A percentile compares a stretch with the other conserved stretches of the same genome.
Conservation (phyloP, 2,329 filamentous ascomycete genomes). For the Trichoderma aggressivum region DNA sequence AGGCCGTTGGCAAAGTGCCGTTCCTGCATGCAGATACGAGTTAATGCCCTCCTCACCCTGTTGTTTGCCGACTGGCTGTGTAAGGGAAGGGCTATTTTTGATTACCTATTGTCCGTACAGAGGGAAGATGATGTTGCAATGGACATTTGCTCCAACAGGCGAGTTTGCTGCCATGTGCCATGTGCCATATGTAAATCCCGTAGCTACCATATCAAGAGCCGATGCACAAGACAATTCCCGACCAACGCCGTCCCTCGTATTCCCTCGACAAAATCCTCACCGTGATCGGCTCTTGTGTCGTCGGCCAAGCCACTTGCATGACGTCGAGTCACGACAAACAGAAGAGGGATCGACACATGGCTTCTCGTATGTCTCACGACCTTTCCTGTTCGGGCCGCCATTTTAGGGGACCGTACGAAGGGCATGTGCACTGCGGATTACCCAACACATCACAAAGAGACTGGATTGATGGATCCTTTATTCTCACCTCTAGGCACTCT, state of each 20-base stretch:
- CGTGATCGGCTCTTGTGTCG: neutral
- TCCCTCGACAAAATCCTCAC: neutral
- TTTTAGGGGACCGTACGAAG: neutral
- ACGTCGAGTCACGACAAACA: neutral
- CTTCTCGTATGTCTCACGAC: slow-evolving; percentile 6
- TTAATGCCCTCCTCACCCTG: neutral
- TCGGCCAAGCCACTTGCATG: slow-evolving; percentile 2
- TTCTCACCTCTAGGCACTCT: neutral
- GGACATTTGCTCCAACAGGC: neutral
- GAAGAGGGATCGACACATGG: neutral
- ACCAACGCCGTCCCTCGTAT: neutral
- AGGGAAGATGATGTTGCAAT: neutral
- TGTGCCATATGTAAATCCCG: neutral
- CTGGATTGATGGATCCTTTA: neutral
- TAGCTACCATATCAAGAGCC: neutral
- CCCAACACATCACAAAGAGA: neutral
- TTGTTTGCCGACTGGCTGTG: neutral
- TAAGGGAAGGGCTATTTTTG: neutral
- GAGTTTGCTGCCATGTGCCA: neutral
- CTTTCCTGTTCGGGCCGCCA: neutral
- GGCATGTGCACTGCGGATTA: neutral
- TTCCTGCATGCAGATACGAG: slow-evolving; percentile 12
- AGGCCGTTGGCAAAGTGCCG: neutral
- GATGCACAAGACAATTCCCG: neutral
- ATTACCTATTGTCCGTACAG: neutral